Evolutionary conservation across 495 filamentous ascomycete genomes (phyloP).

Genomic region (Aspergillus mulundensis): DNA sequence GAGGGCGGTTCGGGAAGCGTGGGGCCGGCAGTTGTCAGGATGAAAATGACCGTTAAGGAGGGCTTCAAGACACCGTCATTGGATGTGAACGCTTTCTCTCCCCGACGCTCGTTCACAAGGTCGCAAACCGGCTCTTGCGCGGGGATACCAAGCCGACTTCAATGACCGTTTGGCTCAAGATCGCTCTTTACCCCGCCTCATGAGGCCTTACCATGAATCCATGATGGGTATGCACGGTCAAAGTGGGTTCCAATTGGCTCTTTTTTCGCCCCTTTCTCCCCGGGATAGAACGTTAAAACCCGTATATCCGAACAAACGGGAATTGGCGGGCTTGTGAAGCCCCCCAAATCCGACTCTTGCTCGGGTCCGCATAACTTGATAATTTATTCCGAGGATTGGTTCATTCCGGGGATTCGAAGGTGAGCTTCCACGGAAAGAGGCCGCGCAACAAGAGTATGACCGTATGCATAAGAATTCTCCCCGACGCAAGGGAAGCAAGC

Average conservation of each 20-base stretch:
- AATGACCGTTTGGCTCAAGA: not conserved
- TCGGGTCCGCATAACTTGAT: too few species aligned
- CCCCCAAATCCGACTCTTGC: too few species aligned
- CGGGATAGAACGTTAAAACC: not conserved
- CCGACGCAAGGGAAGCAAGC: not conserved
- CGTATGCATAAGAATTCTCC: not conserved
- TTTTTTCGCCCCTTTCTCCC: not conserved
- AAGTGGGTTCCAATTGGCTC: not conserved
- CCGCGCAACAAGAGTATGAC: not conserved
- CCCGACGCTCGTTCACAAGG: too few species aligned
- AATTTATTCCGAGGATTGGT: too few species aligned
- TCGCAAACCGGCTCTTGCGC: not conserved
- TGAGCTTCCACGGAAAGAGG: too few species aligned
- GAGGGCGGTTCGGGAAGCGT: slow-evolving; percentile 11
- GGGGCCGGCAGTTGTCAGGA: slow-evolving; percentile 13
- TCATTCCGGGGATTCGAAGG: too few species aligned
- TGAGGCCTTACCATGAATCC: not conserved
- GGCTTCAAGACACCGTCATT: not conserved
- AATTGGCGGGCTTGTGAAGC: not conserved
- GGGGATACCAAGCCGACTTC: slow-evolving; percentile 1
- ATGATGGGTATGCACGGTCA: not conserved
- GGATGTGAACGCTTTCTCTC: not conserved
- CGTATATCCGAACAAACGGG: not conserved
- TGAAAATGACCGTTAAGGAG: not conserved
- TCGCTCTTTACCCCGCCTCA: not conserved